A percentile compares a stretch with the other conserved stretches of the same genome.
Evolutionary conservation across 139 green algal genomes (phyloP).

Genomic region (Diplosphaera chodatii): DNA sequence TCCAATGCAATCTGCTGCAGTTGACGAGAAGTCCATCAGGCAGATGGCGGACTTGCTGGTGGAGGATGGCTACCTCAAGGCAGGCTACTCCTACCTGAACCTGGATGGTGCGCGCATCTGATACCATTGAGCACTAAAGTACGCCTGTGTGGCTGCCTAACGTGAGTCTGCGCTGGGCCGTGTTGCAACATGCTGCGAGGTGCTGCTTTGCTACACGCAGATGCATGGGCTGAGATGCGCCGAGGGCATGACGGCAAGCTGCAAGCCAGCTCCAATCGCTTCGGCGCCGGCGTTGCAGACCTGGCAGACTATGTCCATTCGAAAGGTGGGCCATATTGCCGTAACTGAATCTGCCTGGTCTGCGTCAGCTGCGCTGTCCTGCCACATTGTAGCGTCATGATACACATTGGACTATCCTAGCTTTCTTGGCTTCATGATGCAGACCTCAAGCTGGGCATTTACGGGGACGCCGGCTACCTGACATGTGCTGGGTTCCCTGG

Average conservation of each 20-base stretch:
- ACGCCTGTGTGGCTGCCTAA: background rate
- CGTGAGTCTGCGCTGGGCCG: background rate
- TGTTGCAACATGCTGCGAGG: no score
- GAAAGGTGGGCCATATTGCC: slow-evolving; percentile 2
- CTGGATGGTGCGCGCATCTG: slow-evolving; percentile 22
- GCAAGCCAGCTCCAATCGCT: slow-evolving; percentile 9
- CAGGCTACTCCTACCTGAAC: slow-evolving; percentile 29
- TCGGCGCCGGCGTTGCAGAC: slow-evolving; percentile 19
- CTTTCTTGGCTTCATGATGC: background rate
- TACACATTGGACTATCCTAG: background rate
- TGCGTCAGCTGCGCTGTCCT: background rate
- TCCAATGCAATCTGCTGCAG: background rate
- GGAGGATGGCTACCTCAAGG: slow-evolving; percentile 19
- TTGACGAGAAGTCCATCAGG: slow-evolving; percentile 29
- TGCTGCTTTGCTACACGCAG: no score
- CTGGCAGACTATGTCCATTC: slow-evolving; percentile 31
- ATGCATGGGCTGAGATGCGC: slow-evolving; percentile 9
- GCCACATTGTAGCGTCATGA: background rate
- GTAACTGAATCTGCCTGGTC: background rate
- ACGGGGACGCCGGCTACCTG: slow-evolving; percentile 48
- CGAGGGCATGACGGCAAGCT: background rate
- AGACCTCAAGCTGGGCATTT: slow-evolving; percentile 69
- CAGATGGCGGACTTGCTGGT: slow-evolving; percentile 32
- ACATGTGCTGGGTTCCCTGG: slow-evolving; percentile 68
- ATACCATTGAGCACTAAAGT: background rate